Base-by-base conservation (phyloP, 768 basidiomycete species). In the Hygrocybe coccinea region DNA sequence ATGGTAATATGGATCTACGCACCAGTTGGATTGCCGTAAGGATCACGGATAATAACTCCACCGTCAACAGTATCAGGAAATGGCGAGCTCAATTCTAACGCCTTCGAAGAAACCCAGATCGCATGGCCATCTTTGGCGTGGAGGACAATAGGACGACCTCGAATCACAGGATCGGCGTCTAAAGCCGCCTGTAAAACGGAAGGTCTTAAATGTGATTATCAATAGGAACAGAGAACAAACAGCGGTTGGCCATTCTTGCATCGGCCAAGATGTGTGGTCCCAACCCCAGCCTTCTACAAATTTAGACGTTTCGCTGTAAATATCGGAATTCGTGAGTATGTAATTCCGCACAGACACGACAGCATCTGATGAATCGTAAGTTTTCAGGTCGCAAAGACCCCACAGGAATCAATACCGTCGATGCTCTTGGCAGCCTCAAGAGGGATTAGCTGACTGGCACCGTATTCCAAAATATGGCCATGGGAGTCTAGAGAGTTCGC, bases 81-180 rank as follows among this genome's bases (percentile, higher is more conserved):
- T 14, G 84, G 81, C 8, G 75, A 69, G 62, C 87, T 85, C 1
- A 63, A 60, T 54, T 78, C 71, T 2, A 95, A 71, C 2, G 85
- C 80, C 44, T 70, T 77, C 3, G 75, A 73, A 3, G 90, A 92
- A 11, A 91, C 83, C 94, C 94, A 95, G 5, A 90, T 74, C 0
- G 90, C 91, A 69, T 95, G 94, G 5, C 85, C 86, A 67, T 97
- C 94, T 57, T 94, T 89, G 65, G 91, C 84, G 60, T 88, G 85
- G 15, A 95, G 76, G 14, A 89, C 74, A 38, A 97, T 83, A 0
- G 84, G 85, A 12, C 89, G 79, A 19, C 83, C 85, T 44, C 72
- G 71, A 17, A 95, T 75, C 5, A 89, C 61, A 5, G 83, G 80
- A 55, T 92, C 89, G 1, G 71, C 69, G 29, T 93, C 89, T 2